Evolutionary conservation across 768 basidiomycete species (phyloP), one percentile per base, ranked within the genome.

Genomic region (Antrodiella citrinella): DNA sequence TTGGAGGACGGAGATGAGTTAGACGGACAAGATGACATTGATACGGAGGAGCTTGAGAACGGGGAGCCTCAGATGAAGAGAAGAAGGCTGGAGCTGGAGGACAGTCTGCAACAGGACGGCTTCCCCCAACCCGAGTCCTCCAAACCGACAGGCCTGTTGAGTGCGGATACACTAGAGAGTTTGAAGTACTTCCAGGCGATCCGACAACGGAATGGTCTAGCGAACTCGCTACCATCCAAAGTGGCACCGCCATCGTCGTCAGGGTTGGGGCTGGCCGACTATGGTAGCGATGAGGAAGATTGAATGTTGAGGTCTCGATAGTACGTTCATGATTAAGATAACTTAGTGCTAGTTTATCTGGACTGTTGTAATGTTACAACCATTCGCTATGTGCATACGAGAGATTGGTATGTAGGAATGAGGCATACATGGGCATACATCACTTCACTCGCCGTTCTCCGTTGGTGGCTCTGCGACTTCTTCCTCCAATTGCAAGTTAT

Each of bases 161-260:
- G 74, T 50, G 75, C 81, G 3, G 92, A 95, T 58, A 88, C 95
- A 10, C 63, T 98, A 21, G 91, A 95, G 58, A 87, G 92, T 44
- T 68, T 99, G 45, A 89, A 84, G 64, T 94, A 91, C 61, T 92
- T 96, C 62, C 84, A 93, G 5, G 86, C 92, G 65, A 82, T 98
- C 56, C 78, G 85, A 54, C 80, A 82, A 69, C 72, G 80, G 55
- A 83, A 82, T 54, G 83, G 76, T 22, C 57, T 50, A 4, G 60
- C 54, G 1, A 55, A 49, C n/a, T 46, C 54, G 15, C 22, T 50
- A 26, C 59, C 62, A 3, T 58, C 66, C 0, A 50, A 55, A 5
- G 54, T 61, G 50, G 57, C 60, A 10, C 63, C 63, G 45, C 60
- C 61, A 39, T 59, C 66, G 47, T 62, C 68, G 4, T 63, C 71